Evolutionary conservation across 1,284 basidiomycete genomes (phyloP).

Genomic region (Wallemia mellicola): DNA sequence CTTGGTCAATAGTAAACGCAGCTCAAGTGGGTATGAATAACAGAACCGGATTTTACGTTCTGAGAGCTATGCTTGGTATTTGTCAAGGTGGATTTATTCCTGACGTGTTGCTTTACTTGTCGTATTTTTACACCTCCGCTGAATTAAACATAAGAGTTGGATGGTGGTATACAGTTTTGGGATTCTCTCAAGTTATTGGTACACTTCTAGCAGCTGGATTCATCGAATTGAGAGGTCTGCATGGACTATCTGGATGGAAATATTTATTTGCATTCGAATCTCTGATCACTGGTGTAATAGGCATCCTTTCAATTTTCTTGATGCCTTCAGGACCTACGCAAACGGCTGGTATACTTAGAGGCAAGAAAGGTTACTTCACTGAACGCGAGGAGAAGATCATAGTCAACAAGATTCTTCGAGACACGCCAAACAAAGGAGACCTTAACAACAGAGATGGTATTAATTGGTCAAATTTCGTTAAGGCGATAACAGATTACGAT

Average conservation of each 20-base stretch:
- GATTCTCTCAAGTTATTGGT: slow-evolving; percentile 11
- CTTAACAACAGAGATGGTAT: slow-evolving; percentile 21
- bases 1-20: slow-evolving; percentile 13
- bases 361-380: slow-evolving; percentile 19
- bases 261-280: slow-evolving; percentile 12
- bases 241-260: slow-evolving; percentile 8
- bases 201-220: slow-evolving; percentile 14
- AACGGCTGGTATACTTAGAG: slow-evolving; percentile 10
- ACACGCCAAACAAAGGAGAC: slow-evolving; percentile 17
- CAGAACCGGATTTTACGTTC: slow-evolving; percentile 8
- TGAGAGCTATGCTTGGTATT: slow-evolving; percentile 8
- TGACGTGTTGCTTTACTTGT: slow-evolving; percentile 16
- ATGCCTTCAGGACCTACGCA: slow-evolving; percentile 15
- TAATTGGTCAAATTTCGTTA: slow-evolving; percentile 8
- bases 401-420: slow-evolving; percentile 19
- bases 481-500: slow-evolving; percentile 15
- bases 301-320: slow-evolving; percentile 12
- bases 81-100: slow-evolving; percentile 17
- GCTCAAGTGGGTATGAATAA: slow-evolving; percentile 9
- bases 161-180: slow-evolving; percentile 16
- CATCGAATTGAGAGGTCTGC: slow-evolving; percentile 12
- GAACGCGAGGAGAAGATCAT: slow-evolving; percentile 19
- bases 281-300: slow-evolving; percentile 13
- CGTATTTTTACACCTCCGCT: slow-evolving; percentile 11
- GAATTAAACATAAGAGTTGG: slow-evolving; percentile 16